Evolutionary conservation across 192 early-diverging fungal genomes (phyloP), one percentile per base, ranked within the genome.

Genomic region (Dimargaris verticillata): DNA sequence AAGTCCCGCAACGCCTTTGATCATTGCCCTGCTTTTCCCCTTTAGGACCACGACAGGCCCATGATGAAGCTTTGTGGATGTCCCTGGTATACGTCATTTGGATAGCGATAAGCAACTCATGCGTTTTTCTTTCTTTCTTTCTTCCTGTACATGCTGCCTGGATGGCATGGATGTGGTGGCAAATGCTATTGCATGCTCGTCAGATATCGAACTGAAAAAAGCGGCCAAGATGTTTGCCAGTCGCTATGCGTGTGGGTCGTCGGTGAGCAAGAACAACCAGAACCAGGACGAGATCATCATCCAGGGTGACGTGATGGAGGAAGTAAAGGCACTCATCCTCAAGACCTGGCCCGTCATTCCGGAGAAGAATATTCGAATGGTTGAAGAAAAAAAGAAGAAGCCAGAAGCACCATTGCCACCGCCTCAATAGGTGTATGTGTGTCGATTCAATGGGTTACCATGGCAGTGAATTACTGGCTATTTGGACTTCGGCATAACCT

Each of bases 261-360:
- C 90, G 14, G 86, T 88, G 50, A 78, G 88, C 50, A 97, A 97
- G 78, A 96, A 87, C 68, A 83, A 88, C 62, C 83, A 88, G 70
- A 92, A 92, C 64, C 72, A 67, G 52, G 94, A 97, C 53, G 95
- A 99, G 69, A 93, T 99, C 72, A 86, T 95, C 26, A 88, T 99
- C 9, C 94, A 97, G 67, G 95, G 95, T 62, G 95, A 99, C 66
- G 82, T 93, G 53, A 79, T 84, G 24, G 81, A 97, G 53, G 94
- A 97, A 65, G 80, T 99, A 48, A 75, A 77, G 57, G 88, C 89
- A 12, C 70, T 94, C 33, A 89, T 98, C 66, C 60, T 80, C 46
- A 78, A 82, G 70, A 83, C 80, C 38, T 92, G 83, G 79, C 74
- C 82, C 17, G 54, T 80, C 29, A 83, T 86, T 70, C 68, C 41